Percentiles rank a stretch among this genome's conserved stretches.
These are phyloP conservation scores for Tylopilus sp. DNA, from an alignment of 768 basidiomycete species.

Conservation along the genomic window DNA sequence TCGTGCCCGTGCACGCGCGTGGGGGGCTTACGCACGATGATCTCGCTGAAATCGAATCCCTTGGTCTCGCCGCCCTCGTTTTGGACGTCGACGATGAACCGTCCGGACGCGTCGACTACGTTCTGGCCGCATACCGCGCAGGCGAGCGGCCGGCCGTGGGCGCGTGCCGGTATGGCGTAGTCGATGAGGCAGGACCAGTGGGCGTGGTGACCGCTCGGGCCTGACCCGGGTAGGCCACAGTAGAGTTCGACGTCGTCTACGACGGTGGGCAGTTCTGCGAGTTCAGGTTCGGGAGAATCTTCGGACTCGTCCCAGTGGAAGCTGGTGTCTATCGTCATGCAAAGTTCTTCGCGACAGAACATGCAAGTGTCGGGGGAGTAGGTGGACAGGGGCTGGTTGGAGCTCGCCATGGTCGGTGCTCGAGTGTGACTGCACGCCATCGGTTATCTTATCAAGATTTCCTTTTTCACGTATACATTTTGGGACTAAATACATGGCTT, in stretches of 20 bases:
- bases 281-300: background rate
- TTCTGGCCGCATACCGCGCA: constrained; percentile 19
- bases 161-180: constrained; percentile 2
- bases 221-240: constrained; percentile 19
- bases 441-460: constrained; percentile 10
- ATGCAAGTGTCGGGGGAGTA: constrained; percentile 26
- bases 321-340: constrained; percentile 7
- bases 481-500: background rate
- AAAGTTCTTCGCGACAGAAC: constrained; percentile 18
- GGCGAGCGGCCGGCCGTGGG: background rate
- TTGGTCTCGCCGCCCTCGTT: constrained; percentile 27
- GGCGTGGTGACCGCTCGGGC: constrained; percentile 22
- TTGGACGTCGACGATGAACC: constrained; percentile 24
- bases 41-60: constrained; percentile 26
- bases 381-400: background rate
- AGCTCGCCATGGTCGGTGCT: constrained; percentile 9
- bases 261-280: constrained; percentile 6
- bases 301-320: constrained; percentile 6
- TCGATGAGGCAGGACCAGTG: constrained; percentile 30
- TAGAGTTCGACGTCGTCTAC: constrained; percentile 26
- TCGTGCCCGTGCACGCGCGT: no score
- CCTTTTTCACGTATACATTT: background rate
- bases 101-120: constrained; percentile 12
- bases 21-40: constrained; percentile 18
- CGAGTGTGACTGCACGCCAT: constrained; percentile 4